Conservation (phyloP, 768 basidiomycete species). For the Agaricus sinodeliciosus region DNA sequence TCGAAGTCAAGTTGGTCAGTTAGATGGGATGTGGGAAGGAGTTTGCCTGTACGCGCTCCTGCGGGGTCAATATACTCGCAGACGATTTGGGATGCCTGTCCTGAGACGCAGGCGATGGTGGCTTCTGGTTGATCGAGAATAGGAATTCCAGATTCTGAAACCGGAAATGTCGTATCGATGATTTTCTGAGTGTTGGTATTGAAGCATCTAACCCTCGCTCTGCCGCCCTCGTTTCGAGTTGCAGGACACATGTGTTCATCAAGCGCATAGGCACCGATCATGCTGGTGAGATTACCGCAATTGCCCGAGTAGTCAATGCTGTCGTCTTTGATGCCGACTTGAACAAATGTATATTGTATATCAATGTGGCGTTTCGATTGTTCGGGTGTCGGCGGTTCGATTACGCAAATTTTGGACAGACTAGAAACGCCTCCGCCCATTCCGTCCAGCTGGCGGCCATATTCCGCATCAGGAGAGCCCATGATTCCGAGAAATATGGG, state of each 20-base stretch:
- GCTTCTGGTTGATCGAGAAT: constrained; percentile 44
- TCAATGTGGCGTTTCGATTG: constrained; percentile 33
- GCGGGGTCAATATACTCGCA: constrained; percentile 62
- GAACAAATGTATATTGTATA: constrained; percentile 68
- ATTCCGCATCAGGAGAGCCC: constrained; percentile 72
- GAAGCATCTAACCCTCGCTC: constrained; percentile 48
- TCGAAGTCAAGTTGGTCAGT: constrained; percentile 31
- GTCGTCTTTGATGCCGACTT: constrained; percentile 53
- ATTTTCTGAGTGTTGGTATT: constrained; percentile 71
- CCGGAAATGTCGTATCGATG: constrained; percentile 67
- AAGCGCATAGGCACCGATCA: constrained; percentile 68
- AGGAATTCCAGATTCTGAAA: constrained; percentile 27
- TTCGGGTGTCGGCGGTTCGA: constrained; percentile 39
- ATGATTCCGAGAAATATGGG: constrained; percentile 64
- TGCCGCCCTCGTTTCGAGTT: constrained; percentile 13
- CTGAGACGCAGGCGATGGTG: constrained; percentile 63
- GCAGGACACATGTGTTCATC: constrained; percentile 50
- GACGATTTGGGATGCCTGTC: constrained; percentile 55
- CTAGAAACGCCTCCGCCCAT: constrained; percentile 78
- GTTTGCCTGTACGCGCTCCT: constrained; percentile 64
- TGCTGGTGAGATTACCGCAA: constrained; percentile 69
- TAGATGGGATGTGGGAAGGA: constrained; percentile 56
- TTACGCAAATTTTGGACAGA: constrained; percentile 68
- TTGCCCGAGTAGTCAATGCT: constrained; percentile 65
- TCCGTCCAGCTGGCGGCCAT: constrained; percentile 69